A percentile compares a stretch with the other conserved stretches of the same genome.
phyloP scores from a whole-genome alignment of 371 early-diverging fungal species.

The Saksenaea vasiformis region DNA sequence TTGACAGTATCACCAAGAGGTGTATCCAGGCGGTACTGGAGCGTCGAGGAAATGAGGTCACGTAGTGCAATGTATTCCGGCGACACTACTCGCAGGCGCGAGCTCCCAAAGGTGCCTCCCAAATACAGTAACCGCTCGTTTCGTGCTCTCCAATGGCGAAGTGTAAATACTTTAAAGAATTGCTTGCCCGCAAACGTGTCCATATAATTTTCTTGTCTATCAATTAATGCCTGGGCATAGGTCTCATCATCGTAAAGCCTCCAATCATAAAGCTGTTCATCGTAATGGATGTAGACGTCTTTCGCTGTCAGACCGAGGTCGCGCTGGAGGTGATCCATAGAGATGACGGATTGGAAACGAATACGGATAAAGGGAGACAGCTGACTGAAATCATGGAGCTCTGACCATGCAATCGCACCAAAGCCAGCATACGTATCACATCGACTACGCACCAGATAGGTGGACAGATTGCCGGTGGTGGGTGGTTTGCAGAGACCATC shows the following conservation, averaged over 20 bases:
- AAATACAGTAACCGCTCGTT: conserved; percentile 36
- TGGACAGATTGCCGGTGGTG: conserved; percentile 14
- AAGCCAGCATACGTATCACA: conserved; percentile 35
- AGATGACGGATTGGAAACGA: conserved; percentile 24
- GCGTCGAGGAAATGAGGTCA: conserved; percentile 17
- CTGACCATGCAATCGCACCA: conserved; percentile 38
- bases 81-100: conserved; percentile 27
- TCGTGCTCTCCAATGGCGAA: conserved; percentile 23
- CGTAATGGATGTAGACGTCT: conserved; percentile 37
- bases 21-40: conserved; percentile 38
- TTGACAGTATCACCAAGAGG: conserved; percentile 34
- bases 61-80: conserved; percentile 27
- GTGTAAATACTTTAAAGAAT: conserved; percentile 30
- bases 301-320: conserved; percentile 22
- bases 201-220: conserved; percentile 26
- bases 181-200: conserved; percentile 38
- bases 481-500: conserved; percentile 23
- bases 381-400: conserved; percentile 29
- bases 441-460: conserved; percentile 21
- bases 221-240: conserved; percentile 16
- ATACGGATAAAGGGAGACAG: conserved; percentile 17
- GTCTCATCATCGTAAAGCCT: conserved; percentile 34
- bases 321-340: conserved; percentile 19
- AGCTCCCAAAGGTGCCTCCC: conserved; percentile 44
- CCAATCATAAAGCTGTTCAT: conserved; percentile 49